These are phyloP conservation scores for Goffeauzyma gilvescens DNA, from an alignment of 768 basidiomycete genomes.

Conservation along the genomic window DNA sequence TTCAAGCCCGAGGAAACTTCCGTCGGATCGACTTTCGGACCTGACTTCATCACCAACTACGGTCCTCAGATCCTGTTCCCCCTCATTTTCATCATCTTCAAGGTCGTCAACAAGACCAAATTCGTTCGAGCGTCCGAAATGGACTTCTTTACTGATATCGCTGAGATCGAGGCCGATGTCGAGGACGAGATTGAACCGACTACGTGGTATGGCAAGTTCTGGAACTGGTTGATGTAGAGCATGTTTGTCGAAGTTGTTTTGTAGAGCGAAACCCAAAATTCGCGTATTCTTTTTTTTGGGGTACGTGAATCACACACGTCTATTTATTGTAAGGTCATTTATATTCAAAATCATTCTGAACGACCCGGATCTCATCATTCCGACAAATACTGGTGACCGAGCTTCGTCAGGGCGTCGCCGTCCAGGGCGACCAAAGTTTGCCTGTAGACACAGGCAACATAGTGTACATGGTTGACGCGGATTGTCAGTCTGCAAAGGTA, in stretches of 20 bases:
- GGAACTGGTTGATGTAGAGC: conserved; percentile 50
- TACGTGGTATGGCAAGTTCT: conserved; percentile 51
- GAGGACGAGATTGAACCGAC: conserved; percentile 43
- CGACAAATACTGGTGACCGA: too few relatives aligned
- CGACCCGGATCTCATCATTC: too few relatives aligned
- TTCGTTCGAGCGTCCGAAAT: conserved; percentile 45
- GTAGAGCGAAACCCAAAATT: not conserved
- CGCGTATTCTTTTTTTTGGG: not conserved
- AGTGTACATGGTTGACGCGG: too few relatives aligned
- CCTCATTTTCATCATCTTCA: conserved; percentile 46
- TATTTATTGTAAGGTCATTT: too few relatives aligned
- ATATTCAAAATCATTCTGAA: too few relatives aligned
- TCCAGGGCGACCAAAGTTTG: too few relatives aligned
- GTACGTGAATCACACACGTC: too few relatives aligned
- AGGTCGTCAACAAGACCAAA: conserved; percentile 39
- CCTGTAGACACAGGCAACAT: too few relatives aligned
- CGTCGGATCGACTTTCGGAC: conserved; percentile 22
- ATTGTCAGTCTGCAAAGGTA: too few relatives aligned
- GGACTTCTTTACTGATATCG: conserved; percentile 61
- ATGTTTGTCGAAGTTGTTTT: not conserved
- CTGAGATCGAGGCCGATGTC: conserved; percentile 49
- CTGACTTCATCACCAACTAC: conserved; percentile 68
- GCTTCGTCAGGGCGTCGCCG: too few relatives aligned
- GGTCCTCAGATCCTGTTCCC: conserved; percentile 41
- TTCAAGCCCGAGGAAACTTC: conserved; percentile 32